phyloP scores from a whole-genome alignment of 257 asterid genomes.

The Solanum chilense region DNA sequence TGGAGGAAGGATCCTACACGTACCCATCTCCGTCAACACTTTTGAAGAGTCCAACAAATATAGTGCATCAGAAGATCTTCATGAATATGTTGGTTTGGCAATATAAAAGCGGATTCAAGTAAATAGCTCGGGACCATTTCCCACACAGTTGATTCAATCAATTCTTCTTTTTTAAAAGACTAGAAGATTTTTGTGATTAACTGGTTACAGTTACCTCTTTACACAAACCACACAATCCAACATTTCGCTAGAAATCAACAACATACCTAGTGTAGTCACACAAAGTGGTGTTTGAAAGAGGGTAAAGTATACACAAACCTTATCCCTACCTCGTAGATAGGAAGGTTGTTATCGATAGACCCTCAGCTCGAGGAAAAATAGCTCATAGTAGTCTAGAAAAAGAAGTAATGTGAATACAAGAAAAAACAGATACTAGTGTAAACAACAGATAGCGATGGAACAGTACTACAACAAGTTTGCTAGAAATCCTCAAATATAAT shows the following conservation, averaged over 20 bases:
- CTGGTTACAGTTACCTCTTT: background rate
- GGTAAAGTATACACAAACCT: background rate
- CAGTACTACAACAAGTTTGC: background rate
- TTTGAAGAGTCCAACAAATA: background rate
- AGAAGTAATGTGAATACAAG: background rate
- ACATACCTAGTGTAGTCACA: background rate
- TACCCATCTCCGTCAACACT: background rate
- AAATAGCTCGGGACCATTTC: background rate
- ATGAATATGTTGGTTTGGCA: background rate
- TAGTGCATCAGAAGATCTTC: background rate
- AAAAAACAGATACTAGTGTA: too few species aligned
- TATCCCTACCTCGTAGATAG: background rate
- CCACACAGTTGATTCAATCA: background rate
- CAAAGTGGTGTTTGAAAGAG: background rate
- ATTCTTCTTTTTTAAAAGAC: background rate
- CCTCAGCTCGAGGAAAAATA: background rate
- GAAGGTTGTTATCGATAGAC: background rate
- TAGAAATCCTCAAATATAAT: background rate
- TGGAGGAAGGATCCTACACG: background rate
- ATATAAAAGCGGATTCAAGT: background rate
- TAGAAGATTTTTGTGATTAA: background rate
- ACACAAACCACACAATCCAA: background rate
- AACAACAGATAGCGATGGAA: background rate
- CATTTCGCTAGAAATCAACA: background rate
- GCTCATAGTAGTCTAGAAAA: background rate